These are phyloP conservation scores for Clathrus columnatus DNA, from an alignment of 768 basidiomycete genomes.

Conservation along the genomic window DNA sequence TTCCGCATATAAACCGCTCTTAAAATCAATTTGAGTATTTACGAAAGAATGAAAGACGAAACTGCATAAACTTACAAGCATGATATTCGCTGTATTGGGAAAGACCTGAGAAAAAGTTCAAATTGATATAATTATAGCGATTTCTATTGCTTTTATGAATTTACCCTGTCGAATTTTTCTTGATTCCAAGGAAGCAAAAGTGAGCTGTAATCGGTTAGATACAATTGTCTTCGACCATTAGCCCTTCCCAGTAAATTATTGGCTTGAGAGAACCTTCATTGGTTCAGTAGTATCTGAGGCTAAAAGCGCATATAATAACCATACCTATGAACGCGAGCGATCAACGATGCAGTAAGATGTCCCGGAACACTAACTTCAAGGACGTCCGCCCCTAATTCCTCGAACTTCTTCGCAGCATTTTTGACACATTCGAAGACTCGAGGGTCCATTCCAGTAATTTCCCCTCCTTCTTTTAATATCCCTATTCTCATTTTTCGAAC, in stretches of 20 bases:
- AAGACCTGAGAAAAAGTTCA: constrained; percentile 11
- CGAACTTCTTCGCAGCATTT: constrained; percentile 26
- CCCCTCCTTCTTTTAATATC: constrained; percentile 31
- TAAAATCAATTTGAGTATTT: neutral
- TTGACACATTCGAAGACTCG: constrained; percentile 27
- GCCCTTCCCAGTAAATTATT: constrained; percentile 15
- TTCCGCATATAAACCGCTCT: constrained; percentile 25
- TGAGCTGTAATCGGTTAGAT: constrained; percentile 24
- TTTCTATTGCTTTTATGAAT: neutral
- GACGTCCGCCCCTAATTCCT: constrained; percentile 30
- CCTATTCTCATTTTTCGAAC: constrained; percentile 32
- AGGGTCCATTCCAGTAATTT: constrained; percentile 26
- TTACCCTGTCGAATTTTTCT: constrained; percentile 30
- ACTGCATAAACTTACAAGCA: constrained; percentile 9
- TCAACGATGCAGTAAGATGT: constrained; percentile 20
- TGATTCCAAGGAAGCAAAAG: constrained; percentile 29
- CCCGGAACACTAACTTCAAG: constrained; percentile 33
- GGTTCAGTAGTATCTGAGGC: neutral
- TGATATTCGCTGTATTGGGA: constrained; percentile 13
- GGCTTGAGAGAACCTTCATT: constrained; percentile 14
- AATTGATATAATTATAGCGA: constrained; percentile 7
- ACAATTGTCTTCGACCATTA: constrained; percentile 23
- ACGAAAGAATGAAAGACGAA: neutral
- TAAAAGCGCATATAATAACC: neutral
- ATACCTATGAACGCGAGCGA: constrained; percentile 8